These are phyloP conservation scores for Lophiostoma macrostomum DNA, from an alignment of 495 filamentous ascomycete genomes.

Conservation along the genomic window DNA sequence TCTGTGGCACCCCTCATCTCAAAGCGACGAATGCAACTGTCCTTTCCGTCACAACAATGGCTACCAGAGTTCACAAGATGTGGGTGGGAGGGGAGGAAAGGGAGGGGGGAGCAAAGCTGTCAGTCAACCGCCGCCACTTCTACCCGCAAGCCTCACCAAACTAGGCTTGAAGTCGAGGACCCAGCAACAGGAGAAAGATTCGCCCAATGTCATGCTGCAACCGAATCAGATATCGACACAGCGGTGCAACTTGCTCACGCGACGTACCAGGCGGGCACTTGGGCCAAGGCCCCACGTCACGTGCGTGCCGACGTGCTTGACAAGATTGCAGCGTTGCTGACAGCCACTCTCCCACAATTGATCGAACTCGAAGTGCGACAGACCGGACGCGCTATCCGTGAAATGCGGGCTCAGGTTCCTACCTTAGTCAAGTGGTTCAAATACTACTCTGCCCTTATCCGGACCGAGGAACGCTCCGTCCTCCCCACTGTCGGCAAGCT, in stretches of 20 bases:
- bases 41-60: conserved; percentile 9
- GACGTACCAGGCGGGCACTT: conserved; percentile 54
- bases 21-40: neutral
- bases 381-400: conserved; percentile 60
- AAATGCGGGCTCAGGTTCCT: conserved; percentile 63
- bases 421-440: conserved; percentile 59
- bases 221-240: conserved; percentile 46
- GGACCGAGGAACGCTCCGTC: conserved; percentile 59
- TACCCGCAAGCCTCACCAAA: neutral
- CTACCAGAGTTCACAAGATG: conserved; percentile 11
- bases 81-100: conserved; percentile 18
- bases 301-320: conserved; percentile 55
- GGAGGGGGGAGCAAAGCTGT: conserved; percentile 22
- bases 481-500: conserved; percentile 59
- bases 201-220: conserved; percentile 52
- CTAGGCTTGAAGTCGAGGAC: conserved; percentile 23
- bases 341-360: conserved; percentile 48
- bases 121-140: conserved; percentile 7
- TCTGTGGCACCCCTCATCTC: neutral
- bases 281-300: conserved; percentile 45
- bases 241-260: conserved; percentile 49
- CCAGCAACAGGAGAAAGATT: conserved; percentile 29
- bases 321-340: conserved; percentile 52
- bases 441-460: conserved; percentile 59
- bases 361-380: conserved; percentile 58